A percentile compares a stretch with the other conserved stretches of the same genome.
Evolutionary conservation across 345 rosid genomes (phyloP).

Genomic region (Populus davidiana): DNA sequence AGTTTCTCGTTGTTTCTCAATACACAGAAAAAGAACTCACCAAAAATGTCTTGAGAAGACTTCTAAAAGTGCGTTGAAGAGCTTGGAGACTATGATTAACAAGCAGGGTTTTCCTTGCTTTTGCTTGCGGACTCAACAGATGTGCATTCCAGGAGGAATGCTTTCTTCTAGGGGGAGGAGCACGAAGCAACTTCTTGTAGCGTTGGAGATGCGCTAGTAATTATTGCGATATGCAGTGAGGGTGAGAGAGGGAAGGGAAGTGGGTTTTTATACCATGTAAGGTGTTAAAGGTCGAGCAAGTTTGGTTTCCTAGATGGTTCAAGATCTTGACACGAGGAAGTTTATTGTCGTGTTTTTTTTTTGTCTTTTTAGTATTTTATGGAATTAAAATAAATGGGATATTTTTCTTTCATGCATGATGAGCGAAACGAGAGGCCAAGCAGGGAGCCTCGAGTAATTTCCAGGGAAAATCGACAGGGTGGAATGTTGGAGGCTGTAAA

Average conservation of each 20-base stretch:
- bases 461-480: neutral
- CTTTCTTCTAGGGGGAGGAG: slow-evolving; percentile 12
- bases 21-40: neutral
- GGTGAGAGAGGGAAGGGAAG: neutral
- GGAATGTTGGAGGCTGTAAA: neutral
- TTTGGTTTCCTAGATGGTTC: neutral
- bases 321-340: slow-evolving; percentile 24
- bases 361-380: neutral
- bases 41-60: neutral
- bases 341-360: neutral
- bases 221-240: neutral
- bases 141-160: slow-evolving; percentile 31
- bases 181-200: no score
- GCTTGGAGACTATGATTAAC: neutral
- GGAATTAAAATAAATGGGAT: neutral
- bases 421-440: neutral
- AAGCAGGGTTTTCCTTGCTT: neutral
- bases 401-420: neutral
- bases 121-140: slow-evolving; percentile 23
- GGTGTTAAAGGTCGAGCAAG: slow-evolving; percentile 19
- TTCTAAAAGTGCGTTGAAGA: no score
- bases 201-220: neutral
- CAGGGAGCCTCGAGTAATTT: neutral
- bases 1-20: neutral
- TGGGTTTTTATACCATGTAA: slow-evolving; percentile 9